phyloP scores from a whole-genome alignment of 1,284 basidiomycete species.

The Moesziomyces aphidis region DNA sequence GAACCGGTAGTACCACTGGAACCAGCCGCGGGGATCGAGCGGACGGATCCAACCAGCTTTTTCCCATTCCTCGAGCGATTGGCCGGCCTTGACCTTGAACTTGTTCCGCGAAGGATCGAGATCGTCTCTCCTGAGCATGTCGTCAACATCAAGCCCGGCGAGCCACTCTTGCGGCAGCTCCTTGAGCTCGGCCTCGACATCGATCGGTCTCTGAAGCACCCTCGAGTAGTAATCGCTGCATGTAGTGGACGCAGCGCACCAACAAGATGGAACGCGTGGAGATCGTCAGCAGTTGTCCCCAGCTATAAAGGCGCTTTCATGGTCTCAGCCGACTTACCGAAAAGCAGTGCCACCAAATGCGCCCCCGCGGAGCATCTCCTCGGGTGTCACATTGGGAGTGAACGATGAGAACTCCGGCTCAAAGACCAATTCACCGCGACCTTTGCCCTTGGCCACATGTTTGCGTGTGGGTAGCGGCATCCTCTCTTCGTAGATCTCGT shows the following conservation, averaged over 20 bases:
- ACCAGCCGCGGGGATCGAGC: slow-evolving; percentile 71
- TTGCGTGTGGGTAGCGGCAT: slow-evolving; percentile 35
- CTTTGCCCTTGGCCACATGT: slow-evolving; percentile 14
- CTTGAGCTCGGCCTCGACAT: slow-evolving; percentile 46
- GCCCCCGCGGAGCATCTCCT: slow-evolving; percentile 70
- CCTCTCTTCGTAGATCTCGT: slow-evolving; percentile 27
- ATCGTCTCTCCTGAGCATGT: slow-evolving; percentile 36
- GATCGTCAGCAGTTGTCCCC: neutral
- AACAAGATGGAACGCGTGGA: neutral
- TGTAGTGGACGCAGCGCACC: neutral
- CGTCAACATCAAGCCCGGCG: slow-evolving; percentile 40
- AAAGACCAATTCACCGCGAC: slow-evolving; percentile 68
- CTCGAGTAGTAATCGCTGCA: slow-evolving; percentile 42
- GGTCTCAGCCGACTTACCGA: slow-evolving; percentile 45
- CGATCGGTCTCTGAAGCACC: slow-evolving; percentile 39
- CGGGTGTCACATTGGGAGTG: slow-evolving; percentile 70
- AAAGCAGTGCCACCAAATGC: slow-evolving; percentile 71
- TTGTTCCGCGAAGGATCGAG: slow-evolving; percentile 68
- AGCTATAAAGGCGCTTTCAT: too few relatives aligned
- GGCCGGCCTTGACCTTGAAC: slow-evolving; percentile 70
- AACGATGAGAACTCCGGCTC: slow-evolving; percentile 68
- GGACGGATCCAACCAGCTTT: slow-evolving; percentile 70
- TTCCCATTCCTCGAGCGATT: slow-evolving; percentile 70
- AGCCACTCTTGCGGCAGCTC: slow-evolving; percentile 55
- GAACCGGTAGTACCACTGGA: slow-evolving; percentile 69